These are phyloP conservation scores for Globisporangium abappressorium DNA, from an alignment of 352 stramenopile genomes.

Conservation along the genomic window DNA sequence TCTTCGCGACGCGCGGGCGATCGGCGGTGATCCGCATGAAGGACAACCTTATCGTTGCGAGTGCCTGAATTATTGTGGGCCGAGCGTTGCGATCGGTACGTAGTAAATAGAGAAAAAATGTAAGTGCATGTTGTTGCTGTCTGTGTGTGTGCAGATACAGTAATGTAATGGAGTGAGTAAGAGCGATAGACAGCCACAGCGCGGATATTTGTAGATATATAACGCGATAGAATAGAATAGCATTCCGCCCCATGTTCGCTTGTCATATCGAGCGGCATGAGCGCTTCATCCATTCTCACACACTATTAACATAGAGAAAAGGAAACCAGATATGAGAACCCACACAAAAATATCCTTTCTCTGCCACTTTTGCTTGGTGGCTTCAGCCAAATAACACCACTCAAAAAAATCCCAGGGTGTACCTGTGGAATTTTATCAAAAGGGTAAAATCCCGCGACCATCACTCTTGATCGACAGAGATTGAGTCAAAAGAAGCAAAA, in stretches of 20 bases:
- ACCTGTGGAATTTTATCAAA: neutral
- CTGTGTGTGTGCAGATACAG: neutral
- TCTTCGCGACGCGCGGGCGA: constrained; percentile 23
- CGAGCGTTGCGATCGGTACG: neutral
- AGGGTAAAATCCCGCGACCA: constrained; percentile 13
- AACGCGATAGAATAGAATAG: neutral
- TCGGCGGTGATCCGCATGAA: constrained; percentile 28
- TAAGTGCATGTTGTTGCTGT: neutral
- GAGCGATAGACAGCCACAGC: neutral
- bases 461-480: neutral
- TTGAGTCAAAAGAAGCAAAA: neutral
- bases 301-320: neutral
- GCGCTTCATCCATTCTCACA: neutral
- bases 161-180: neutral
- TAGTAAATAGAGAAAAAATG: constrained; percentile 5
- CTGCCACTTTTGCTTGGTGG: constrained; percentile 3
- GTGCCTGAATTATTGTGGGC: neutral
- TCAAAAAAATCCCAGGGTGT: neutral
- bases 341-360: neutral
- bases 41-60: constrained; percentile 30
- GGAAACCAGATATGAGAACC: constrained; percentile 8
- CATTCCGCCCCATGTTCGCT: neutral
- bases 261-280: neutral
- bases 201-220: constrained; percentile 4
- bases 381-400: constrained; percentile 4